phyloP scores from a whole-genome alignment of 2,329 filamentous ascomycete genomes.

The Beauveria scarabaeidicola region DNA sequence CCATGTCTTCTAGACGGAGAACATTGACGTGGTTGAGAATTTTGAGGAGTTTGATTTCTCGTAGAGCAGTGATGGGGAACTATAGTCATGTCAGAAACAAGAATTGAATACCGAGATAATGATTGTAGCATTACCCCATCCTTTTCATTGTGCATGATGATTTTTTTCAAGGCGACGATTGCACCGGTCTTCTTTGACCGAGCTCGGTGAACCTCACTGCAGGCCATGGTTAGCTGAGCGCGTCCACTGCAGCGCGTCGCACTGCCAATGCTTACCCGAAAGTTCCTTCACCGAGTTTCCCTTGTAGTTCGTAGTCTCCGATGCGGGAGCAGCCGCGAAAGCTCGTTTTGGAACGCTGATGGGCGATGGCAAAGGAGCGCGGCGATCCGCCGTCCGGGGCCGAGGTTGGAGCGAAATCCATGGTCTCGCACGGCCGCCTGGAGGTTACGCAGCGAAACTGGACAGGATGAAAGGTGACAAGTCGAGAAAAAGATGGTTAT shows the following conservation, averaged over 20 bases:
- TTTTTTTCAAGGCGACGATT: constrained; percentile 90
- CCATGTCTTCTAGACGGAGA: constrained; percentile 87
- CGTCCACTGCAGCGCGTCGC: constrained; percentile 9
- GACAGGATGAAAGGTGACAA: not conserved
- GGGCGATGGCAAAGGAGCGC: constrained; percentile 46
- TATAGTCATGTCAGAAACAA: constrained; percentile 23
- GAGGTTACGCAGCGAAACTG: not conserved
- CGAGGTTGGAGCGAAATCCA: constrained; percentile 24
- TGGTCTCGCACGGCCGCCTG: constrained; percentile 13
- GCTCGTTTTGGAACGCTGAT: constrained; percentile 46
- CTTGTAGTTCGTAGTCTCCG: constrained; percentile 67
- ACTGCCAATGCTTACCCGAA: constrained; percentile 58
- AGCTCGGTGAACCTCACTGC: constrained; percentile 83
- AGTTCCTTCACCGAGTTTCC: constrained; percentile 87
- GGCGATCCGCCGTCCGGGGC: constrained; percentile 39
- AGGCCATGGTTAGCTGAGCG: constrained; percentile 3
- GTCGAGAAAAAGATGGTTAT: not conserved
- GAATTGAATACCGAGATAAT: constrained; percentile 11
- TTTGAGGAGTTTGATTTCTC: constrained; percentile 96
- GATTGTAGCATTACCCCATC: constrained; percentile 56
- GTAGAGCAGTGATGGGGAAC: constrained; percentile 96
- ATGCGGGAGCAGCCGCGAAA: constrained; percentile 84
- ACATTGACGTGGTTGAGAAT: constrained; percentile 88
- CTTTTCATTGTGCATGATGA: constrained; percentile 98
- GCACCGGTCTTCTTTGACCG: constrained; percentile 64